These are phyloP conservation scores for Penicillium sp. DNA, from an alignment of 2,329 filamentous ascomycete genomes.

Conservation along the genomic window DNA sequence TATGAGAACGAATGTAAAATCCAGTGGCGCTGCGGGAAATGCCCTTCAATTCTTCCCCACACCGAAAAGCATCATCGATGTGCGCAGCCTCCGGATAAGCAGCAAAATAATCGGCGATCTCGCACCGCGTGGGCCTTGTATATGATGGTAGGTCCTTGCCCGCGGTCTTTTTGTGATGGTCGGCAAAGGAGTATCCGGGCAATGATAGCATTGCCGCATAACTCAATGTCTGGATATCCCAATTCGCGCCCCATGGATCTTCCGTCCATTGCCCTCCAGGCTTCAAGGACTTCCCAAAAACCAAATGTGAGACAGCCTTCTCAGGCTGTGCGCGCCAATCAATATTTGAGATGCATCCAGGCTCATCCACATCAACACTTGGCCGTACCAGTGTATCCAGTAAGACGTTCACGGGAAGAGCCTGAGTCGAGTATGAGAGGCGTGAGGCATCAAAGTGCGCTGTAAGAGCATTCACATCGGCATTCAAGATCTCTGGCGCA, in stretches of 20 bases:
- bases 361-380: conserved; percentile 58
- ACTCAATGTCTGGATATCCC: conserved; percentile 60
- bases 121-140: conserved; percentile 54
- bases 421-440: conserved; percentile 62
- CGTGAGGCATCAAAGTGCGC: conserved; percentile 59
- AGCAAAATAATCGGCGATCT: conserved; percentile 57
- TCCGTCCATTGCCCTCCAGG: conserved; percentile 63
- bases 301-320: conserved; percentile 54
- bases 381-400: conserved; percentile 60
- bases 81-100: conserved; percentile 55
- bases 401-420: conserved; percentile 60
- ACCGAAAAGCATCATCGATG: conserved; percentile 51
- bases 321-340: conserved; percentile 55
- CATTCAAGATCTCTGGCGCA: conserved; percentile 49
- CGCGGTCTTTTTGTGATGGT: conserved; percentile 49
- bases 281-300: conserved; percentile 52
- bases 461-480: conserved; percentile 51
- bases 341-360: conserved; percentile 51
- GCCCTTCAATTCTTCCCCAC: conserved; percentile 42
- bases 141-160: conserved; percentile 51
- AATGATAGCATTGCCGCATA: conserved; percentile 63
- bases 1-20: conserved; percentile 54
- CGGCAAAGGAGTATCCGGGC: conserved; percentile 58
- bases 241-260: conserved; percentile 52
- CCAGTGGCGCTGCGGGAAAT: conserved; percentile 49